Conservation (phyloP, 345 rosid genomes). For the Euphorbia lathyris region DNA sequence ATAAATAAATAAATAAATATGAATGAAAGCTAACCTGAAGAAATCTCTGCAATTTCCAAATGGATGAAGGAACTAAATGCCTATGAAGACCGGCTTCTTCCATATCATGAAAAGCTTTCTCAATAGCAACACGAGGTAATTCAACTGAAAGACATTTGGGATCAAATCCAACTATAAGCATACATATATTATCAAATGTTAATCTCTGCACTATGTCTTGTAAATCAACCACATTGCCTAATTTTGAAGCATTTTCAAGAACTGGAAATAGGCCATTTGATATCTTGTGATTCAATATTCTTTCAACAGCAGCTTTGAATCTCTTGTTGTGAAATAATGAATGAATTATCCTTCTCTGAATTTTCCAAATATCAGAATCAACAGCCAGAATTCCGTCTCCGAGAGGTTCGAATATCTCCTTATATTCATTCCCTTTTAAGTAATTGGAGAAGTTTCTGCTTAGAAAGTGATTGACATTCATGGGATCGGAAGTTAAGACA, state of each 20-base stretch:
- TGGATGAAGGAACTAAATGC: conserved; percentile 3
- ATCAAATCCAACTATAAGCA: conserved; percentile 21
- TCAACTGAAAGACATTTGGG: conserved; percentile 13
- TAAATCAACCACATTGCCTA: conserved; percentile 14
- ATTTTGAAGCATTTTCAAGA: background rate
- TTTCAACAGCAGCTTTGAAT: background rate
- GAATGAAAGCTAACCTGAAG: conserved; percentile 21
- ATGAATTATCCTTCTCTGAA: conserved; percentile 15
- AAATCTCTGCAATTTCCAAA: conserved; percentile 28
- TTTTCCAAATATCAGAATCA: conserved; percentile 18
- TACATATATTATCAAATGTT: conserved; percentile 24
- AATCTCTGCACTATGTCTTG: conserved; percentile 33
- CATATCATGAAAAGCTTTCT: conserved; percentile 16
- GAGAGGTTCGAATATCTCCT: conserved; percentile 17
- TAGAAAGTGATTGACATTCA: conserved; percentile 13
- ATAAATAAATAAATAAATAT: no score
- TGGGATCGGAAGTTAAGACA: conserved; percentile 14
- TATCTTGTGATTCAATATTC: background rate
- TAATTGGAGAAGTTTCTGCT: conserved; percentile 23
- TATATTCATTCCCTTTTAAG: conserved; percentile 16
- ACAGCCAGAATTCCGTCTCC: conserved; percentile 28
- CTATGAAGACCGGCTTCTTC: conserved; percentile 8
- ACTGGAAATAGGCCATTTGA: conserved; percentile 12
- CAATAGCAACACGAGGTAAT: conserved; percentile 4
- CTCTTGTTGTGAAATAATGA: conserved; percentile 6